These are phyloP conservation scores for Peniophora sp. DNA, from an alignment of 1,284 basidiomycete genomes.

Conservation along the genomic window DNA sequence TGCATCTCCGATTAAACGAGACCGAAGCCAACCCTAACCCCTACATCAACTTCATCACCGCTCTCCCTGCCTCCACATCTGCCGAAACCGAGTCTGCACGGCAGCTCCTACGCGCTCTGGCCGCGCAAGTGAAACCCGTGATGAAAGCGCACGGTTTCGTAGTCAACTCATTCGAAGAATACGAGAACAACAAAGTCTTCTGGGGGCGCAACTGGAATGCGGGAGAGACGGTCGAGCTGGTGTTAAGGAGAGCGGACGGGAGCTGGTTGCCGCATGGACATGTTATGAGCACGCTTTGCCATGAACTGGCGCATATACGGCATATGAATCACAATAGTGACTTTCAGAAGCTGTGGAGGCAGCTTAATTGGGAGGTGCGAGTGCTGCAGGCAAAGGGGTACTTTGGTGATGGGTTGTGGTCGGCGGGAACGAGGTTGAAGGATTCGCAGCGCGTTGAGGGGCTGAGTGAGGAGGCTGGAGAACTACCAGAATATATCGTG, in stretches of 20 bases:
- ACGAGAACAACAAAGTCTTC: slow-evolving; percentile 69
- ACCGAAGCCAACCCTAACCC: slow-evolving; percentile 65
- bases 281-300: slow-evolving; percentile 72
- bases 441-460: slow-evolving; percentile 52
- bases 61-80: slow-evolving; percentile 35
- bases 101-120: slow-evolving; percentile 65
- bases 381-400: slow-evolving; percentile 65
- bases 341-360: slow-evolving; percentile 67
- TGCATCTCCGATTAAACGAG: slow-evolving; percentile 64
- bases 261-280: slow-evolving; percentile 54
- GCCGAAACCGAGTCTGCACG: slow-evolving; percentile 48
- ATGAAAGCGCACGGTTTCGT: slow-evolving; percentile 72
- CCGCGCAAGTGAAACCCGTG: slow-evolving; percentile 71
- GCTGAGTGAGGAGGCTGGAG: slow-evolving; percentile 40
- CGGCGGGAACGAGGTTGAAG: slow-evolving; percentile 57
- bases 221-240: slow-evolving; percentile 72
- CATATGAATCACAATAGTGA: slow-evolving; percentile 71
- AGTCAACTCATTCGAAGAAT: slow-evolving; percentile 78
- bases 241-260: slow-evolving; percentile 54
- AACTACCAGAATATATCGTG: slow-evolving; percentile 72
- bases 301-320: slow-evolving; percentile 74
- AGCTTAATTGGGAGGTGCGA: slow-evolving; percentile 54
- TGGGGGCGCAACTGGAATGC: slow-evolving; percentile 75
- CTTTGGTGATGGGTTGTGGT: slow-evolving; percentile 80
- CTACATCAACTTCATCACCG: slow-evolving; percentile 65